Evolutionary conservation across 1,139 yeast genomes (phyloP), one percentile per base, ranked within the genome.

Genomic region (Geotrichum phurueaensis): DNA sequence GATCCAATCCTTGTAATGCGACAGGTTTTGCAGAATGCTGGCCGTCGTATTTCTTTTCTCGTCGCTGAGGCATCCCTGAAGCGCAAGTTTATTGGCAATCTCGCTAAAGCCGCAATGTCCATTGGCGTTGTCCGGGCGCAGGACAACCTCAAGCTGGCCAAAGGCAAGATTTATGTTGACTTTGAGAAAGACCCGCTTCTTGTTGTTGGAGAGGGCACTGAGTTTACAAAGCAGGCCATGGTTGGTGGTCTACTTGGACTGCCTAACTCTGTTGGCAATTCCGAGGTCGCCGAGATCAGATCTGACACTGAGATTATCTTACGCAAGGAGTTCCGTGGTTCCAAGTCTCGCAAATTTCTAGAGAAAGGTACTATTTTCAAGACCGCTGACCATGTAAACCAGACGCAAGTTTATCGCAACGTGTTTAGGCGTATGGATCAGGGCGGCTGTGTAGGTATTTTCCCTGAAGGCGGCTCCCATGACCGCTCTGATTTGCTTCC

Each of bases 381-480:
- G 71, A 76, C 81, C 31, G 98, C 98, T 0, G 86, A 83, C 58
- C 88, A 87, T 69, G 87, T 94, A 59, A 90, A 94, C 74, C 97
- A 94, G 74, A 83, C 89, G 47, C 78, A 80, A 53, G 96, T 94
- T 63, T 94, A 89, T 73, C 82, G 86, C 63, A 79, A 81, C 66
- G 98, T 94, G 1, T 94, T 92, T 71, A 81, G 84, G 58, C 97
- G 90, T 72, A 79, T 94, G 65, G 82, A 89, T 22, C 81, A 83
- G 62, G 91, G 94, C 56, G 84, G 89, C 63, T 89, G 96, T 67
- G 78, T 94, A 48, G 99, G 98, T n/a, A 89, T 94, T 58, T 94
- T 92, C 75, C 98, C 98, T 2, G 98, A 92, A 75, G 98, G 98
- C 58, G 98, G 98, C 0, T 89, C 96, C 20, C 99, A 94, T 69